Evolutionary conservation across 768 basidiomycete genomes (phyloP).

Genomic region (Clathrus columnatus): DNA sequence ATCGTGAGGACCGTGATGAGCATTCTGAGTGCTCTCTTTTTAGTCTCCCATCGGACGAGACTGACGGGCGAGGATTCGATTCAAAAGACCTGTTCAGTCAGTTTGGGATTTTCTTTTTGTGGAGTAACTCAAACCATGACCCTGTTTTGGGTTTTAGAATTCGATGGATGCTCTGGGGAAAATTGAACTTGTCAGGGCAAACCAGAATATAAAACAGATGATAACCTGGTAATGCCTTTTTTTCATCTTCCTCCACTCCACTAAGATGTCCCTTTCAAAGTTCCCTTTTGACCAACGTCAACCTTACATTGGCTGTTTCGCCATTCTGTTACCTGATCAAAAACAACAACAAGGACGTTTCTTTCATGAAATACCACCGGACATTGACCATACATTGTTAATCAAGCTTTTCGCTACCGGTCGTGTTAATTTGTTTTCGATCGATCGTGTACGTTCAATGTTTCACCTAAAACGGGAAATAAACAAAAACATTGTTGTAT

Average conservation of each 20-base stretch:
- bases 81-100: neutral
- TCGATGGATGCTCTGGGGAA: neutral
- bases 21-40: neutral
- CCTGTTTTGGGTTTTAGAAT: slow-evolving; percentile 5
- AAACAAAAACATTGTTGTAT: slow-evolving; percentile 8
- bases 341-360: neutral
- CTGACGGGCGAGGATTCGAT: neutral
- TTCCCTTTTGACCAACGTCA: neutral
- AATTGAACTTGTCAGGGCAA: slow-evolving; percentile 1
- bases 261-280: neutral
- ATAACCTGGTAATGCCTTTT: neutral
- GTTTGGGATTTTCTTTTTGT: neutral
- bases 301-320: slow-evolving; percentile 3
- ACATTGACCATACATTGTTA: neutral
- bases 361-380: slow-evolving; percentile 2
- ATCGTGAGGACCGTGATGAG: neutral
- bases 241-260: neutral
- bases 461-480: slow-evolving; percentile 3
- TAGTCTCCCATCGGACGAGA: neutral
- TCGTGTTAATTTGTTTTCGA: neutral
- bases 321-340: neutral
- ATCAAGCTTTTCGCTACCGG: neutral
- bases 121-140: neutral
- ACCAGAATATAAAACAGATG: neutral
- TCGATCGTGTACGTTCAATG: slow-evolving; percentile 1